Base-by-base conservation (phyloP, 257 asterid genomes). In the Solanum gandarillasii region DNA sequence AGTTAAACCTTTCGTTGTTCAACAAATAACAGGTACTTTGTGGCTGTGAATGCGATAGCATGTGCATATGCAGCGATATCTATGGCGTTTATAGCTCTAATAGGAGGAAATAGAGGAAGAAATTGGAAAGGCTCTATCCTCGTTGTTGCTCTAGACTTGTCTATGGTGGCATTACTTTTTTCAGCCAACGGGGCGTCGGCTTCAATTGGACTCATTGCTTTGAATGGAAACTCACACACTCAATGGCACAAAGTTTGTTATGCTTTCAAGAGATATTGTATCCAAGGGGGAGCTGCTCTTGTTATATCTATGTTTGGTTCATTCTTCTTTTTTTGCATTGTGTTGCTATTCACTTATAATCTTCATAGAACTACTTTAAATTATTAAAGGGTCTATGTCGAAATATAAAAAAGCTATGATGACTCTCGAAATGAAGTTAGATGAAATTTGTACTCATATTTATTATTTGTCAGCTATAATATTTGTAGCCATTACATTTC, bases 161-260 rank as follows among this genome's bases (percentile, higher is more conserved):
- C 39, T 13, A 90, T 88, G 89, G 74, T 90, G 73, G 87, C 88
- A 16, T 32, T 90, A 6, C 92, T 90, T 76, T 88, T 88, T 55
- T 90, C 92, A 35, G 87, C 86, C 39, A 85, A 81, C 12, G 88
- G 90, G 6, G 92, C 92, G 1, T 85, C 88, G 35, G 58, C 75
- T 46, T 86, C 89, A 3, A 25, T 88, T 20, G 92, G 92, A 8
- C 12, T 90, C n/a, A 83, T 90, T 8, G 92, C 90, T 16, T 85
- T 85, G 31, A 23, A 86, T 27, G 90, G 92, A 5, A 90, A 90
- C 79, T 73, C 90, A 4, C 89, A 75, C 35, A 68, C 87, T 1
- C 87, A 38, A 10, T 90, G 92, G 90, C 86, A 88, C 23, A 90
- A 88, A 52, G 92, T 90, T 7, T 90, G 92, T 83, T 27, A 83